Conservation (phyloP, 2,329 filamentous ascomycete species). For the Trichophyton mentagrophytes region DNA sequence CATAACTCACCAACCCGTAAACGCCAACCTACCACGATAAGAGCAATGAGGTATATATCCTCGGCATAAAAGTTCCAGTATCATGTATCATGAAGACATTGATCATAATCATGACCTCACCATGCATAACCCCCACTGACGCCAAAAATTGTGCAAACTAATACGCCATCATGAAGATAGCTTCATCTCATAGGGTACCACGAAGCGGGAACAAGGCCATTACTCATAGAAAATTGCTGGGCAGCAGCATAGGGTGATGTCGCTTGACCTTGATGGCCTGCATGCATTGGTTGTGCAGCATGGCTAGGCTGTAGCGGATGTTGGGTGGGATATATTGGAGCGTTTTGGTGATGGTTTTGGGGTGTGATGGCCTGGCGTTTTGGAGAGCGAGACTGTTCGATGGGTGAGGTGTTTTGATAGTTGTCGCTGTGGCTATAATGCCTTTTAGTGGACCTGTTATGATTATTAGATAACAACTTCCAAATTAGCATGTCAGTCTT, state of each 20-base stretch:
- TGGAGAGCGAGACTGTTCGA: neutral
- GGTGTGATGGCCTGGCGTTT: neutral
- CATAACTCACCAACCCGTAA: neutral
- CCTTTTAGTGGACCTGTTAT: neutral
- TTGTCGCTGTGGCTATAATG: neutral
- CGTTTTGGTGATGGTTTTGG: neutral
- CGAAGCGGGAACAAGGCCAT: neutral
- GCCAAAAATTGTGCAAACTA: neutral
- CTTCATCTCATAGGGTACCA: neutral
- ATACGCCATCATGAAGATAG: neutral
- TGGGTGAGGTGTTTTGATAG: neutral
- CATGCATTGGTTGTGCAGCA: neutral
- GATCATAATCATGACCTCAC: neutral
- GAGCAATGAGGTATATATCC: neutral
- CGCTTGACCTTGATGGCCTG: neutral
- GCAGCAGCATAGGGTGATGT: neutral
- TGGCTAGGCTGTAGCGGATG: neutral
- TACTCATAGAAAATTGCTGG: neutral
- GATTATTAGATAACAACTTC: neutral
- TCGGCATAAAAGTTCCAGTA: neutral
- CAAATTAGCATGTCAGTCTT: neutral
- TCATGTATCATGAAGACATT: neutral
- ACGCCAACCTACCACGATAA: neutral
- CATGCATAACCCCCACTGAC: neutral
- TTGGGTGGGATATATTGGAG: neutral